phyloP scores from a whole-genome alignment of 495 filamentous ascomycete genomes.

The Penicillium odoratum region DNA sequence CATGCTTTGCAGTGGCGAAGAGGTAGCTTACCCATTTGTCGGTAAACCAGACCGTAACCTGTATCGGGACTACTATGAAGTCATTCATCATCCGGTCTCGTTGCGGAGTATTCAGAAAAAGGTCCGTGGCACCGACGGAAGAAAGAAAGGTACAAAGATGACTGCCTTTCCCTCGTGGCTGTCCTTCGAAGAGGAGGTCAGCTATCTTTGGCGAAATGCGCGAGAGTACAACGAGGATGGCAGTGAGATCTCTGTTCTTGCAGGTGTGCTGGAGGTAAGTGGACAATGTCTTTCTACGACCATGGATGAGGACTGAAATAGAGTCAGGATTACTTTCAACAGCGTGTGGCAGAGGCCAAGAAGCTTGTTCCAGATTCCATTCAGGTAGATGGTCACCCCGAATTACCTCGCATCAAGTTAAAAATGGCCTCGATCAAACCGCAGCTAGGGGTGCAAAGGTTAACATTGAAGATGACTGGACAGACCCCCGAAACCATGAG shows the following conservation, averaged over 20 bases:
- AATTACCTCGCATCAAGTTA: slow-evolving; percentile 57
- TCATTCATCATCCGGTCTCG: slow-evolving; percentile 73
- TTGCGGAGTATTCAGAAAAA: slow-evolving; percentile 69
- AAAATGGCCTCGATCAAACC: slow-evolving; percentile 62
- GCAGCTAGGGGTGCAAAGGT: slow-evolving; percentile 45
- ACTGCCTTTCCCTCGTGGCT: slow-evolving; percentile 77
- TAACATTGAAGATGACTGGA: slow-evolving; percentile 42
- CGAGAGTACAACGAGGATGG: slow-evolving; percentile 86
- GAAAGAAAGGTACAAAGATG: slow-evolving; percentile 60
- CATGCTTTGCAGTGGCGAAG: slow-evolving; percentile 25
- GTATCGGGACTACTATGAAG: slow-evolving; percentile 67
- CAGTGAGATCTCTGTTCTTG: slow-evolving; percentile 72
- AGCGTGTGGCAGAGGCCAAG: slow-evolving; percentile 68
- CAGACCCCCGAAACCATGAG: slow-evolving; percentile 34
- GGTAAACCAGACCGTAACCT: slow-evolving; percentile 34
- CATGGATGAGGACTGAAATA: slow-evolving; percentile 21
- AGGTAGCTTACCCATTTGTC: slow-evolving; percentile 33
- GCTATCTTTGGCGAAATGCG: slow-evolving; percentile 82
- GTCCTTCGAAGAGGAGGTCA: slow-evolving; percentile 74
- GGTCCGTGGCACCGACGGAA: slow-evolving; percentile 65
- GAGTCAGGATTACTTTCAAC: slow-evolving; percentile 61
- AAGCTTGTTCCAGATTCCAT: slow-evolving; percentile 59
- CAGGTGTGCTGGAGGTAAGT: slow-evolving; percentile 71
- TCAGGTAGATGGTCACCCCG: slow-evolving; percentile 57
- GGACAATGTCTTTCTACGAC: background rate